Percentiles rank a stretch among this genome's conserved stretches.
Evolutionary conservation across 2,329 filamentous ascomycete species (phyloP).

Genomic region (Claviceps humidiphila): DNA sequence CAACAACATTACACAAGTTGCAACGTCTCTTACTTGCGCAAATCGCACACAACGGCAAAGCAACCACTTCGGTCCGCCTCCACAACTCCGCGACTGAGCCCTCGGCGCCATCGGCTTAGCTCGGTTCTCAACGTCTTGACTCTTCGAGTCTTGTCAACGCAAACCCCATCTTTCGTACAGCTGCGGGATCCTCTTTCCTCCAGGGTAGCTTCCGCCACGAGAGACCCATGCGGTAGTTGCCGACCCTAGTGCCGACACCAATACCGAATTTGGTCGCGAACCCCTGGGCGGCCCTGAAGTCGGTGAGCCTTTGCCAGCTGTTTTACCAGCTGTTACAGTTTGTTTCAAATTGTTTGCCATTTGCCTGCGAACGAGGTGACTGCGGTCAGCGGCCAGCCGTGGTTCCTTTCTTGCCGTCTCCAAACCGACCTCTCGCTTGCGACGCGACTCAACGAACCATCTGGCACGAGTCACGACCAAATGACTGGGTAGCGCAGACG

Average conservation of each 20-base stretch:
- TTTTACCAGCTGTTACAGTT: not conserved
- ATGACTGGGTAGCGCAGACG: constrained; percentile 1
- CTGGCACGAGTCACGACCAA: not conserved
- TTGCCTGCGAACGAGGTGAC: not conserved
- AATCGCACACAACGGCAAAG: not conserved
- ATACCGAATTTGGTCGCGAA: constrained; percentile 1
- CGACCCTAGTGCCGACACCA: too few species aligned
- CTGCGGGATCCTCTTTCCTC: not conserved
- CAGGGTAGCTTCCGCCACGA: constrained; percentile 1
- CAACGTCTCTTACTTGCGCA: too few species aligned
- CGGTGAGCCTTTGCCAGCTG: constrained; percentile 3
- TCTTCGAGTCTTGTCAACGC: too few species aligned
- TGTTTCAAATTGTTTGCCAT: not conserved
- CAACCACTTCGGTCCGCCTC: not conserved
- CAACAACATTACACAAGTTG: not conserved
- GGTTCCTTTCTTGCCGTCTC: not conserved
- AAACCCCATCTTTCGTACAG: not conserved
- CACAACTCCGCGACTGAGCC: not conserved
- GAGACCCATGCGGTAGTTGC: constrained; percentile 1
- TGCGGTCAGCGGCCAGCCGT: not conserved
- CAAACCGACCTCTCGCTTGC: not conserved
- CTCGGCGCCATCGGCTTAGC: constrained; percentile 2
- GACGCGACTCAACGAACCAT: not conserved
- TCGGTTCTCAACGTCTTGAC: not conserved
- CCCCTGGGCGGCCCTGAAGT: constrained; percentile 2